Base-by-base conservation (phyloP, 2,329 filamentous ascomycete genomes). In the Ceratocystis ficicola region DNA sequence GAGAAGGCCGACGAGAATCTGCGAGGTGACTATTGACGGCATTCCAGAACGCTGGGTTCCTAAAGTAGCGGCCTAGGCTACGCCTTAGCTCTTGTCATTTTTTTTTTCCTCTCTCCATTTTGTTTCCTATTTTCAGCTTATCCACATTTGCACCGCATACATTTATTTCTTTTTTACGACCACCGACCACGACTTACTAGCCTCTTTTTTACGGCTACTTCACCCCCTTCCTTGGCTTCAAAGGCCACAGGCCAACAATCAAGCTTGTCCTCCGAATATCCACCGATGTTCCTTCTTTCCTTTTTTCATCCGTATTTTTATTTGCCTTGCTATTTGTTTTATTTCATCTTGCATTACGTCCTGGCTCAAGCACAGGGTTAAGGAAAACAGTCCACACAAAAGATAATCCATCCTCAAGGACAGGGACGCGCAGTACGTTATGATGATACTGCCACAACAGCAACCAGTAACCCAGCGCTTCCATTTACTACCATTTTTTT, bases 41-140 rank as follows among this genome's bases (percentile, higher is more conserved):
- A 79, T 86, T 44, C 84, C 84, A 22, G 75, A 77, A 22, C 77
- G 84, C 70, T 87, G 84, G 84, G 76, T 83, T 57, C 50, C 61
- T 6, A 61, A 30, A 36, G 25, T 62, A 8, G 36, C 50, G 7
- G 41, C 28, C 3, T 50, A 63, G 61, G 2, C 2, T n/a, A 25
- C 12, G 28, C 41, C 10, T 63, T 12, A 30, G 61, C 17, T 57
- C 32, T 25, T 44, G 55, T n/a, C 25, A 3, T 20, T 30, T 57
- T 61, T 62, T 61, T 63, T 59, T 48, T 7, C 7, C 20, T 44
- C 55, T 44, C 6, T 55, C 8, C 44, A 20, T 61, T 41, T 46
- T 32, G 7, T 61, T 65, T 15, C 10, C 12, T 30, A 6, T 41
- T 41, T 41, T 12, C 36, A 15, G 12, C 36, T 41, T 12, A 41